These are phyloP conservation scores for Phytophthora macrochlamydospora DNA, from an alignment of 352 stramenopile genomes.

Conservation along the genomic window DNA sequence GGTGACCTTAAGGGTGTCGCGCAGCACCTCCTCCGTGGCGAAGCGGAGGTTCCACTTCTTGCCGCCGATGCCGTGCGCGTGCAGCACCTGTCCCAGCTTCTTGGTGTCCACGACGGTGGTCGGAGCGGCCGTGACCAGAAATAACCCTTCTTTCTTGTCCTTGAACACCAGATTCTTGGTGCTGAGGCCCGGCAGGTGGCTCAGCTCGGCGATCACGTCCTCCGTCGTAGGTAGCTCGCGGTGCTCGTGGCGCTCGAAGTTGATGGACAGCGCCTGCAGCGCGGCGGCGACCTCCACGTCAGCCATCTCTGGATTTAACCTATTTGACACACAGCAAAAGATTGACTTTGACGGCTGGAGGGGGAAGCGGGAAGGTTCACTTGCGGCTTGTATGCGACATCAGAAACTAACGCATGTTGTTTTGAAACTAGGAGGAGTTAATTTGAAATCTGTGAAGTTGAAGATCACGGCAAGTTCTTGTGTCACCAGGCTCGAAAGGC, in stretches of 20 bases:
- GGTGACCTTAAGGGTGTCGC: constrained; percentile 85
- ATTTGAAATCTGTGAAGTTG: too few species aligned
- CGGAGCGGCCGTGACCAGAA: constrained; percentile 91
- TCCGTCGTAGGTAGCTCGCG: constrained; percentile 70
- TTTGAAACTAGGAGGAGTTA: too few species aligned
- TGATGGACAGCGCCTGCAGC: constrained; percentile 65
- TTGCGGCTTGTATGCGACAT: background rate
- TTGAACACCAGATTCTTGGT: constrained; percentile 98
- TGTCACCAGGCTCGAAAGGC: too few species aligned
- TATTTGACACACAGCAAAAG: background rate
- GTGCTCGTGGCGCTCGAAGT: constrained; percentile 61
- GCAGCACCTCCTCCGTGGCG: constrained; percentile 87
- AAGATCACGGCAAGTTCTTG: too few species aligned
- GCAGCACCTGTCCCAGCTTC: constrained; percentile 85
- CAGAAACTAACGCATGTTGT: background rate
- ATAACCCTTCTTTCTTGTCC: constrained; percentile 97
- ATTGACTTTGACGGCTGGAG: background rate
- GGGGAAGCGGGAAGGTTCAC: background rate
- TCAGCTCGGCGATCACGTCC: constrained; percentile 65
- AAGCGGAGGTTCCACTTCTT: constrained; percentile 95
- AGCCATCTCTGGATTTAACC: constrained; percentile 39
- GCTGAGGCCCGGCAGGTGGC: constrained; percentile 82
- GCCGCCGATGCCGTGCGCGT: constrained; percentile 63
- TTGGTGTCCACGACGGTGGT: constrained; percentile 93
- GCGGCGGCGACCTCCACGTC: constrained; percentile 63